Evolutionary conservation across 2,329 filamentous ascomycete species (phyloP).

Genomic region (Pseudogymnoascus sp.): DNA sequence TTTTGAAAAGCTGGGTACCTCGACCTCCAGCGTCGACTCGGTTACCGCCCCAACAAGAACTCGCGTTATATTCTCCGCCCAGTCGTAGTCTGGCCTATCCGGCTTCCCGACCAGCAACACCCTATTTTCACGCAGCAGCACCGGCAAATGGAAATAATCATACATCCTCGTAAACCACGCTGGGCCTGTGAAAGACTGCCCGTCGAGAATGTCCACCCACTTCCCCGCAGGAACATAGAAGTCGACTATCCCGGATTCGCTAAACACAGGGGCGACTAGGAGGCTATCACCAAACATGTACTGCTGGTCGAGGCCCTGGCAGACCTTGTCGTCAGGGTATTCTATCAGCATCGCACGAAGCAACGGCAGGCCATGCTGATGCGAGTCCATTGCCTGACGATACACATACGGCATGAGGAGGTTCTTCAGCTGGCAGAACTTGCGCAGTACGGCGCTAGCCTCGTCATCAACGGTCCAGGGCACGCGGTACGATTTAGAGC

Average conservation of each 20-base stretch:
- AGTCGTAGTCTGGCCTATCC: slow-evolving; percentile 36
- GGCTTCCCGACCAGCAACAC: slow-evolving; percentile 26
- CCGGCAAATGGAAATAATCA: slow-evolving; percentile 37
- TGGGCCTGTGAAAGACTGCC: slow-evolving; percentile 33
- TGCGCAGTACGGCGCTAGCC: slow-evolving; percentile 41
- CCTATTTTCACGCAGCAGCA: slow-evolving; percentile 35
- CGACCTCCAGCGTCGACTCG: too few species aligned
- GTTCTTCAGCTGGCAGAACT: slow-evolving; percentile 38
- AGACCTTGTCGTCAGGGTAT: slow-evolving; percentile 48
- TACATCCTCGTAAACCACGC: slow-evolving; percentile 39
- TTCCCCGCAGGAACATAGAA: slow-evolving; percentile 46
- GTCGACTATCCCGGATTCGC: slow-evolving; percentile 44
- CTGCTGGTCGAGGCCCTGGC: slow-evolving; percentile 48
- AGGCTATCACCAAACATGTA: slow-evolving; percentile 51
- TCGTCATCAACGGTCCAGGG: slow-evolving; percentile 54
- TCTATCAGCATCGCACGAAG: slow-evolving; percentile 51
- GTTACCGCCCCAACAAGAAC: too few species aligned
- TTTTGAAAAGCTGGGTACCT: too few species aligned
- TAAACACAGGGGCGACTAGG: slow-evolving; percentile 49
- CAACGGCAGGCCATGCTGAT: slow-evolving; percentile 42
- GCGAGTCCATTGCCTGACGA: slow-evolving; percentile 40
- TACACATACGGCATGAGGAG: slow-evolving; percentile 50
- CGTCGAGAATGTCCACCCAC: slow-evolving; percentile 42
- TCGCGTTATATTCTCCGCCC: too few species aligned
- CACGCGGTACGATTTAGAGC: slow-evolving; percentile 51